Evolutionary conservation across 257 asterid genomes (phyloP).

Genomic region (Apocynum venetum): DNA sequence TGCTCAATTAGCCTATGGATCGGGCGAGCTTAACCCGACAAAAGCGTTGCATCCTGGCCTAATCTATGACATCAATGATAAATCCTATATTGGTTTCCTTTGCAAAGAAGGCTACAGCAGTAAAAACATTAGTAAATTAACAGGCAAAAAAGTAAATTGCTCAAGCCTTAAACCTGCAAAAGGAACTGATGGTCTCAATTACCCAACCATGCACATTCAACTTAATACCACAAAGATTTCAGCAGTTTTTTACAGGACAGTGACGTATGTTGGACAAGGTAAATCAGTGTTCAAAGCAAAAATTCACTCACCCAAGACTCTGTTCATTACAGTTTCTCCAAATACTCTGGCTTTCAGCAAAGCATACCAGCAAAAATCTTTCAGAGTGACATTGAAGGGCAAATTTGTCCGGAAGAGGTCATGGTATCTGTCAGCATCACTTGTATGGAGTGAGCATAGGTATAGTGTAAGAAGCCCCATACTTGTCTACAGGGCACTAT

Average conservation of each 20-base stretch:
- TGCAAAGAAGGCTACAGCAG: conserved; percentile 56
- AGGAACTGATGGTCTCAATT: conserved; percentile 68
- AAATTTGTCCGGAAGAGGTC: conserved; percentile 21
- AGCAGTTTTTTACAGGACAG: conserved; percentile 50
- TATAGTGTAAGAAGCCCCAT: conserved; percentile 60
- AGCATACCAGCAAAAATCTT: conserved; percentile 39
- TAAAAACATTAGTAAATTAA: conserved; percentile 29
- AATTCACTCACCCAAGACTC: conserved; percentile 33
- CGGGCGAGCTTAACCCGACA: conserved; percentile 56
- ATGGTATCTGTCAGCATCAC: conserved; percentile 22
- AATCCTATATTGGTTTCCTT: conserved; percentile 48
- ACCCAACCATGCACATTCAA: conserved; percentile 58
- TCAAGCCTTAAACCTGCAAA: conserved; percentile 26
- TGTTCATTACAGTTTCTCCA: conserved; percentile 48
- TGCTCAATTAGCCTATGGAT: conserved; percentile 51
- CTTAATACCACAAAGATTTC: conserved; percentile 31
- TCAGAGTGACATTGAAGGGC: conserved; percentile 52
- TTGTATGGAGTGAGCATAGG: conserved; percentile 36
- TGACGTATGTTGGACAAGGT: conserved; percentile 49
- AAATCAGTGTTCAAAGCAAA: conserved; percentile 40
- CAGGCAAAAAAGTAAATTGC: conserved; percentile 45
- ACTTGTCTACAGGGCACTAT: conserved; percentile 33
- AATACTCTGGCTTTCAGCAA: conserved; percentile 28
- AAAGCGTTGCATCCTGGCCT: conserved; percentile 68
- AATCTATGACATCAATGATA: conserved; percentile 39